Evolutionary conservation across 768 basidiomycete species (phyloP).

Genomic region (Mycena capillaripes): DNA sequence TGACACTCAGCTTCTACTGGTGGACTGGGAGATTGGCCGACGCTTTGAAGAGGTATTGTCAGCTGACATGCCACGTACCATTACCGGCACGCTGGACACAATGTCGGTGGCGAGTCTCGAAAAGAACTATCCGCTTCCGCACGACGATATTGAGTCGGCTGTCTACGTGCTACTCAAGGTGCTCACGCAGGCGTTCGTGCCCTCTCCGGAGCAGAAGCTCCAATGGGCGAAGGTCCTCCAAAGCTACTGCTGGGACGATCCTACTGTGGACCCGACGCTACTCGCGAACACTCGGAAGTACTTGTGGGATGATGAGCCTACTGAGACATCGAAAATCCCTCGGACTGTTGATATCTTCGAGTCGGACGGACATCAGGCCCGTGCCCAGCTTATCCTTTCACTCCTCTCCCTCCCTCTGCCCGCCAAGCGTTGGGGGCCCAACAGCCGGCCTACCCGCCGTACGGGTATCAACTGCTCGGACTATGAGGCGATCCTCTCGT

Average conservation of each 20-base stretch:
- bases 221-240: constrained; percentile 6
- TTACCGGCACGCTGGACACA: constrained; percentile 26
- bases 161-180: constrained; percentile 29
- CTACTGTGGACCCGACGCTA: neutral
- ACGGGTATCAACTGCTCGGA: neutral
- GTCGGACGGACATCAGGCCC: constrained; percentile 4
- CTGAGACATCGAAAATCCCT: no score
- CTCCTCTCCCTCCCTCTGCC: constrained; percentile 25
- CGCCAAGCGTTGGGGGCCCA: no score
- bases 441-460: no score
- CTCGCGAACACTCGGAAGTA: no score
- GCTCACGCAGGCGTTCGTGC: constrained; percentile 21
- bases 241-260: constrained; percentile 14
- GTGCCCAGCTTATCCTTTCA: constrained; percentile 10
- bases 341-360: no score
- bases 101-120: constrained; percentile 19
- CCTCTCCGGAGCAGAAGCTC: constrained; percentile 7
- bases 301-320: no score
- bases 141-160: constrained; percentile 30
- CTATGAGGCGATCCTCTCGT: constrained; percentile 10
- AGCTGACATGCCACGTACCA: neutral
- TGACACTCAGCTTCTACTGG: constrained; percentile 1
- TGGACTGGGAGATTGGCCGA: constrained; percentile 27
- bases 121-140: constrained; percentile 15
- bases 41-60: constrained; percentile 2